Base-by-base conservation (phyloP, 495 filamentous ascomycete genomes). In the Talaromyces trachyspermus region DNA sequence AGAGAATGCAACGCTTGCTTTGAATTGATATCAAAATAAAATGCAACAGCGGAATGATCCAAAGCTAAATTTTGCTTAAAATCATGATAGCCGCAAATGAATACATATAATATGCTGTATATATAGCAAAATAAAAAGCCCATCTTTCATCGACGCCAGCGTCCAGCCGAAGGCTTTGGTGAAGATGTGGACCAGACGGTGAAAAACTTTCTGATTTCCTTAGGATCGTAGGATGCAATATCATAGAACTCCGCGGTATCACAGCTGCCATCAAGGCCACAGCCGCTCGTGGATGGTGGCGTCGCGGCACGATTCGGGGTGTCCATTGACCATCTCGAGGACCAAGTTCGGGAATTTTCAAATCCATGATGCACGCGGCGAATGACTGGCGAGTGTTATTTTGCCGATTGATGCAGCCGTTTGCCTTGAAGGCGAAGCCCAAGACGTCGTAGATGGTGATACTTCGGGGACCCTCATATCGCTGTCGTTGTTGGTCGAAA, bases 341-440 rank as follows among this genome's bases (percentile, higher is more conserved):
- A 9, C 53, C 55, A 8, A 62, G 50, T 33, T 67, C 59, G n/a
- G 67, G 62, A 18, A 70, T 67, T 35, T 57, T 65, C 41, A 70
- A 60, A 43, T 68, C 65, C 43, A 69, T 59, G 40, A 70, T 69
- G 42, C 65, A 66, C 22, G 67, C 67, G 0, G 63, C 63, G 43
- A 70, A 69, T 2, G 65, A 68, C 0, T 62, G 46, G 6, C 60
- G 62, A 9, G 58, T 51, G 1, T 53, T 47, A 46, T 32, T 3
- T 52, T 40, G 22, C 18, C 7, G 42, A 23, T 18, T 38, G 43
- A 12, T 29, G 29, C 30, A 2, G 44, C 23, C 11, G 44, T 14
- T 37, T 17, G 44, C n/a, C 44, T 32, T 0, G 44, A 37, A 9
- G 44, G 15, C 11, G 24, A 36, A 4, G 30, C 9, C 19, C 27